Evolutionary conservation across 352 stramenopile species (phyloP), one percentile per base, ranked within the genome.

Genomic region (Pythium brachiatum): DNA sequence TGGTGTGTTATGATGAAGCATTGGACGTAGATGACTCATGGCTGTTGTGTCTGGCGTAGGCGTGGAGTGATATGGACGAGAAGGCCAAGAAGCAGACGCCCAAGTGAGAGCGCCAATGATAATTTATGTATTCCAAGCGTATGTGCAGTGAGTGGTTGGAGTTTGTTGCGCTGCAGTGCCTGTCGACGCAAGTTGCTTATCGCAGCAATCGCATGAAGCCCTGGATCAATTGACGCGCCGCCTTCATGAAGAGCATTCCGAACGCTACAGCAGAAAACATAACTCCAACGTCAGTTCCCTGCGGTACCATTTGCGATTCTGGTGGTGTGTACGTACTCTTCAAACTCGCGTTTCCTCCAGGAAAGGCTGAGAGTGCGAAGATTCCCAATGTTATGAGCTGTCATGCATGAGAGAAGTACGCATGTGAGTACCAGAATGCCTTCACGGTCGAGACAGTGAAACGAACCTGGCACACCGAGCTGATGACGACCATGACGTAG

Each of bases 401-500:
- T 64, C 73, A 23, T 12, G 20, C 27, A 39, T 21, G n/a, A 23
- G 15, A n/a, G 21, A 4, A 48, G 15, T 1, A 23, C 38, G 15
- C 38, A 3, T 8, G 38, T 46, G 4, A 46, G 38, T 46, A 7
- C 38, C 38, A 46, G 16, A 46, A 18, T n/a, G n/a, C n/a, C n/a
- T n/a, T n/a, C n/a, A n/a, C n/a, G 29, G n/a, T 16, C 25, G 15
- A 27, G 32, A 36, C 12, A 15, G 12, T 41, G 2, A 3, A 46
- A 9, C 51, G 16, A 53, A 81, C 68, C 69, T 83, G 75, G 16
- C 76, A 63, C 15, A 89, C 69, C 0, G 85, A 89, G 68, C 82
- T 94, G 64, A 88, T 64, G 46, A 94, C 77, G n/a, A 94, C 85
- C 20, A 92, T 77, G 26, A 94, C 68, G 67, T 94, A 94, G 70